phyloP scores from a whole-genome alignment of 75 land plant genomes.

The Ceratopteris richardii region DNA sequence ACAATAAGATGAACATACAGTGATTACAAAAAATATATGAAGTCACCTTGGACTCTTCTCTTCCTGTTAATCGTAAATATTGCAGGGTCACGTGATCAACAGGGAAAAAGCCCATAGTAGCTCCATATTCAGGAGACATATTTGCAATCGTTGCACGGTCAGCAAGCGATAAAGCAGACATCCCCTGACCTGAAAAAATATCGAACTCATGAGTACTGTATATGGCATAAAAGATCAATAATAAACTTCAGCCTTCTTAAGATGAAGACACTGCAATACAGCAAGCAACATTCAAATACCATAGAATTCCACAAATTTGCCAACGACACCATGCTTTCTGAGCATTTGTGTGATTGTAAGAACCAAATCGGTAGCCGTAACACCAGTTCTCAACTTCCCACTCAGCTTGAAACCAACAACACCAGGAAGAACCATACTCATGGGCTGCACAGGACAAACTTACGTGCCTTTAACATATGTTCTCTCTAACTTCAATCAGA shows the following conservation, averaged over 20 bases:
- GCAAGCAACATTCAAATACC: too few species aligned
- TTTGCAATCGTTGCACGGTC: conserved; percentile 86
- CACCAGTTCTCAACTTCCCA: conserved; percentile 73
- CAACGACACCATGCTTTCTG: conserved; percentile 78
- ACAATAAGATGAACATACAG: not conserved
- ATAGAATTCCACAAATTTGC: conserved; percentile 88
- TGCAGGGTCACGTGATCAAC: conserved; percentile 75
- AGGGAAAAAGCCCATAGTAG: conserved; percentile 91
- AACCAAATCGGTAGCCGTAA: conserved; percentile 80
- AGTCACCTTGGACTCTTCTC: conserved; percentile 49
- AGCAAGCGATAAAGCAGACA: conserved; percentile 63
- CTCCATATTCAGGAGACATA: conserved; percentile 93
- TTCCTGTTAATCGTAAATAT: conserved; percentile 63
- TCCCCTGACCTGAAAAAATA: conserved; percentile 52
- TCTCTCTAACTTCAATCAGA: not conserved
- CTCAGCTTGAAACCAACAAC: conserved; percentile 77
- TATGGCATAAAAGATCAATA: too few species aligned
- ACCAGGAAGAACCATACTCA: conserved; percentile 87
- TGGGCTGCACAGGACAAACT: conserved; percentile 40
- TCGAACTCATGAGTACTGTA: too few species aligned
- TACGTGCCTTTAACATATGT: not conserved
- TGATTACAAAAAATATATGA: conserved; percentile 2
- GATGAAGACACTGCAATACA: too few species aligned
- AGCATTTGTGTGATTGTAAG: conserved; percentile 79
- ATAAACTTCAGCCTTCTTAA: too few species aligned